These are phyloP conservation scores for Huiozyma naganishii DNA, from an alignment of 805 yeast species.

Conservation along the genomic window DNA sequence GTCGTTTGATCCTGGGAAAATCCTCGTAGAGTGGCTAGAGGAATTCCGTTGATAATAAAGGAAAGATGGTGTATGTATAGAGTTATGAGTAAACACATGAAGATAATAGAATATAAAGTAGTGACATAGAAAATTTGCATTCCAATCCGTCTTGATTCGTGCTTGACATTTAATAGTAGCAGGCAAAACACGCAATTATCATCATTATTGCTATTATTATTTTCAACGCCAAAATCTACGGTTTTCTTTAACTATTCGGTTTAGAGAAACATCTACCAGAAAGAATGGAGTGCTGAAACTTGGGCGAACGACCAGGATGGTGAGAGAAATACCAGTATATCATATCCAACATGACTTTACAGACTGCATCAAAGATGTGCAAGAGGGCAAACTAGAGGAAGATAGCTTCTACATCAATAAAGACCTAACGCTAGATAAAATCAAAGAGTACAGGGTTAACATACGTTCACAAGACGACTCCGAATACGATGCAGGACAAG, in stretches of 20 bases:
- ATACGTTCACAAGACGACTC: conserved; percentile 12
- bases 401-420: conserved; percentile 35
- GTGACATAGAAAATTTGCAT: not conserved
- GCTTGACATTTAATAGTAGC: no score
- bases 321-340: conserved; percentile 5
- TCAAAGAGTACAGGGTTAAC: conserved; percentile 23
- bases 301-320: not conserved
- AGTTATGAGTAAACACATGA: not conserved
- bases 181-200: no score
- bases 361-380: conserved; percentile 33
- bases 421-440: conserved; percentile 16
- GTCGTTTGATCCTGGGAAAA: conserved; percentile 11
- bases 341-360: conserved; percentile 37
- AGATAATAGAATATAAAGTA: not conserved
- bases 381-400: conserved; percentile 20
- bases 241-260: no score
- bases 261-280: no score
- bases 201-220: no score
- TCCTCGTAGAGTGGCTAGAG: conserved; percentile 15
- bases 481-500: conserved; percentile 10
- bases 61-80: no score
- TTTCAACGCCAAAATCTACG: no score
- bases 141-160: no score
- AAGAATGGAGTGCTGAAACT: no score
- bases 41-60: conserved; percentile 7